phyloP scores from a whole-genome alignment of 1,284 basidiomycete species.

The Apiotrichum brassicae region DNA sequence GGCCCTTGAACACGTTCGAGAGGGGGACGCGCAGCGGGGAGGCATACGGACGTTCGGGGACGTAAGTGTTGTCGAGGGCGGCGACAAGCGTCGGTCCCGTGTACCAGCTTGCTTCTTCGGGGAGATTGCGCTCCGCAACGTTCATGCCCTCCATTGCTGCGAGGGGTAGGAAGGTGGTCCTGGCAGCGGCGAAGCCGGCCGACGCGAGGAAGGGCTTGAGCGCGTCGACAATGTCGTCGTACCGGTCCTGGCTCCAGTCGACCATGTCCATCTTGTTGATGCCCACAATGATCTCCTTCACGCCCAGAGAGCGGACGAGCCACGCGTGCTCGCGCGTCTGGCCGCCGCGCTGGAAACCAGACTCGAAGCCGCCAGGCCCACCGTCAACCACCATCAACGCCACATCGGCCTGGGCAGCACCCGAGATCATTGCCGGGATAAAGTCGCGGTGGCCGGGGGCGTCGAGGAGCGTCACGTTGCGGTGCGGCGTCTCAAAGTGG shows the following conservation, averaged over 20 bases:
- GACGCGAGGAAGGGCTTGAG: slow-evolving; percentile 77
- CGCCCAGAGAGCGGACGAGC: slow-evolving; percentile 88
- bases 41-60: slow-evolving; percentile 69
- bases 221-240: slow-evolving; percentile 70
- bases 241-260: slow-evolving; percentile 72
- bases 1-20: slow-evolving; percentile 90
- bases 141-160: slow-evolving; percentile 88
- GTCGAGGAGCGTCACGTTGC: slow-evolving; percentile 84
- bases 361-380: slow-evolving; percentile 84
- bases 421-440: slow-evolving; percentile 98
- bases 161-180: slow-evolving; percentile 79
- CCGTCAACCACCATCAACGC: slow-evolving; percentile 94
- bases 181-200: slow-evolving; percentile 74
- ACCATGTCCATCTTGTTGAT: slow-evolving; percentile 94
- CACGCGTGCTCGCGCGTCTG: slow-evolving; percentile 96
- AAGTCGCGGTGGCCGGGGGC: slow-evolving; percentile 97
- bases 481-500: slow-evolving; percentile 66
- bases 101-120: slow-evolving; percentile 60
- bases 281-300: slow-evolving; percentile 83
- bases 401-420: slow-evolving; percentile 93
- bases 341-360: slow-evolving; percentile 86
- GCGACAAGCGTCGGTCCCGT: slow-evolving; percentile 77
- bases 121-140: slow-evolving; percentile 48
- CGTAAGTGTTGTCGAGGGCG: slow-evolving; percentile 71
- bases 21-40: slow-evolving; percentile 80